phyloP scores from a whole-genome alignment of 495 filamentous ascomycete genomes.

The Xylaria cubensis region DNA sequence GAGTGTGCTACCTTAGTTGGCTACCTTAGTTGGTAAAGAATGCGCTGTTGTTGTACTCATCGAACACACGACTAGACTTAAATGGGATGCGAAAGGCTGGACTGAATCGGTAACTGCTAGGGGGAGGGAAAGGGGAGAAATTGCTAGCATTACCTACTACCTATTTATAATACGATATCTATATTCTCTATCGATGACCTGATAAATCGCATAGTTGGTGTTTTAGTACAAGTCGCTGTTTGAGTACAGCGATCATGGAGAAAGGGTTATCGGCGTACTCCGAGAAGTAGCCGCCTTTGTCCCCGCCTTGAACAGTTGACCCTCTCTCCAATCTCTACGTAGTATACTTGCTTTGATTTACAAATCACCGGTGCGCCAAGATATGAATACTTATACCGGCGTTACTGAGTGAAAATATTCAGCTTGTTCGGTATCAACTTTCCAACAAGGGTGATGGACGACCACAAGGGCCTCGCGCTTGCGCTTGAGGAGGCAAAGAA shows the following conservation, averaged over 20 bases:
- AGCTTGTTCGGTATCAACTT: background rate
- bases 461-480: constrained; percentile 59
- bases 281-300: background rate
- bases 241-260: background rate
- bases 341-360: background rate
- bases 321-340: background rate
- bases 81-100: background rate
- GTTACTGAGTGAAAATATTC: background rate
- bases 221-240: background rate
- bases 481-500: constrained; percentile 81
- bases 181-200: background rate
- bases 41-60: background rate
- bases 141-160: background rate
- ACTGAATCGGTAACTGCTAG: background rate
- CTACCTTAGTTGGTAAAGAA: background rate
- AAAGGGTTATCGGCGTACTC: background rate
- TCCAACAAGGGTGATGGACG: constrained; percentile 54
- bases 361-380: background rate
- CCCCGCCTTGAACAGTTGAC: constrained; percentile 1
- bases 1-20: background rate
- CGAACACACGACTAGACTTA: background rate
- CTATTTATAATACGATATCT: background rate
- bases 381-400: background rate
- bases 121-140: background rate
- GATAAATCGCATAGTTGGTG: background rate